Conservation (phyloP, 1,139 yeast species). For the Yamadazyma epiphylla region DNA sequence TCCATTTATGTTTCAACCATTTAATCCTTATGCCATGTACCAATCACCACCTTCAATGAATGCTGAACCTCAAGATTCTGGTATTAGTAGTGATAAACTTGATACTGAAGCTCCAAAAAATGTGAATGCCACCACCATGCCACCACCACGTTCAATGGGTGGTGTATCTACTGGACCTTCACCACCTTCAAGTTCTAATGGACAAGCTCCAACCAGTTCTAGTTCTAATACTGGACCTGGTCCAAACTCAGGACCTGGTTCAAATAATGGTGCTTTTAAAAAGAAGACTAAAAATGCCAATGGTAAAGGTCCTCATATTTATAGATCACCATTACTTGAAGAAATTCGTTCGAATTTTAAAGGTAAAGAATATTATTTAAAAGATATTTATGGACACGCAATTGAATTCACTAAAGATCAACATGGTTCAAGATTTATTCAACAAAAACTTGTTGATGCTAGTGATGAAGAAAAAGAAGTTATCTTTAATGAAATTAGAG, state of each 20-base stretch:
- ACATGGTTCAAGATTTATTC: conserved; percentile 94
- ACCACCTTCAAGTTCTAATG: not conserved
- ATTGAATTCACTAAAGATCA: conserved; percentile 94
- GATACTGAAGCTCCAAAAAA: conserved; percentile 5
- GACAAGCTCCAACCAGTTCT: not conserved
- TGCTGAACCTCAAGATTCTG: conserved; percentile 2
- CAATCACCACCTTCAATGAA: conserved; percentile 25
- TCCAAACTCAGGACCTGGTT: not conserved
- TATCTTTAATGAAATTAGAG: conserved; percentile 80
- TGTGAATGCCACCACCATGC: conserved; percentile 8
- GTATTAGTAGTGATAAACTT: conserved; percentile 94
- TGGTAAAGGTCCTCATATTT: conserved; percentile 41
- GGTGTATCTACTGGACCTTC: conserved; percentile 1
- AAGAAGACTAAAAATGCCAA: conserved; percentile 6
- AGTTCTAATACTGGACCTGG: not conserved
- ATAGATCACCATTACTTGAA: conserved; percentile 78
- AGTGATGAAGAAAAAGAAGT: conserved; percentile 69
- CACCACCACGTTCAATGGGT: conserved; percentile 7
- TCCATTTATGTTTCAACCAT: conserved; percentile 46
- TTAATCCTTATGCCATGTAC: conserved; percentile 46
- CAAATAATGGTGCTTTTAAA: conserved; percentile 4
- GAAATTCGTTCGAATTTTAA: conserved; percentile 73
- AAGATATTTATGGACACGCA: conserved; percentile 82
- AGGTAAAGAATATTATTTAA: conserved; percentile 59
- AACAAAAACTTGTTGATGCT: conserved; percentile 74